phyloP scores from a whole-genome alignment of 371 early-diverging fungal species.

The Coemansia sp. region DNA sequence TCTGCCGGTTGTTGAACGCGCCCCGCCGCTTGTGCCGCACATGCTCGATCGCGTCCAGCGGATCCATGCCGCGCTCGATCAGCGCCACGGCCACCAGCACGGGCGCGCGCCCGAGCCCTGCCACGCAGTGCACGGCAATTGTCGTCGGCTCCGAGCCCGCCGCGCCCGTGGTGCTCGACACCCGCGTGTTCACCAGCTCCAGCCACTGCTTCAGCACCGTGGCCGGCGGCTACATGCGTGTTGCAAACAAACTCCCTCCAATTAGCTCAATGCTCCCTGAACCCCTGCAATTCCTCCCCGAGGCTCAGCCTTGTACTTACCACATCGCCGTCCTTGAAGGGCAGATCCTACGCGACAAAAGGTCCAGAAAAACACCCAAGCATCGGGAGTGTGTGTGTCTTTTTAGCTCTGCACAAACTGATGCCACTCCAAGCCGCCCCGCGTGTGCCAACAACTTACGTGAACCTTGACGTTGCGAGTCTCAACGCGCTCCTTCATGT shows the following conservation, averaged over 20 bases:
- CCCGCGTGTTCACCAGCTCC: conserved; percentile 55
- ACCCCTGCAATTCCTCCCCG: no score
- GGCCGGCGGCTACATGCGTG: conserved; percentile 62
- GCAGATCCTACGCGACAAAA: conserved; percentile 53
- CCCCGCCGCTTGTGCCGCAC: conserved; percentile 76
- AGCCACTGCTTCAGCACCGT: conserved; percentile 72
- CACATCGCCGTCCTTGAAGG: conserved; percentile 80
- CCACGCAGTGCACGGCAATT: conserved; percentile 85
- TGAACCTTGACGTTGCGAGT: conserved; percentile 74
- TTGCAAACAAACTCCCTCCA: not conserved
- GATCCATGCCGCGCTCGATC: conserved; percentile 78
- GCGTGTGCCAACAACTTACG: conserved; percentile 28
- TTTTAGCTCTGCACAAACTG: not conserved
- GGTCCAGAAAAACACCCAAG: no score
- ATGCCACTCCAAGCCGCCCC: no score
- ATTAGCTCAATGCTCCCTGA: no score
- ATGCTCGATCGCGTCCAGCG: conserved; percentile 75
- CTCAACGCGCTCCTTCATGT: conserved; percentile 62
- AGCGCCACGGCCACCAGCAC: conserved; percentile 70
- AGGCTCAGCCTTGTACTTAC: conserved; percentile 33
- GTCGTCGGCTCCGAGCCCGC: conserved; percentile 50
- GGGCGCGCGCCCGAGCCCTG: conserved; percentile 72
- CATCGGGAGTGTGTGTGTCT: not conserved
- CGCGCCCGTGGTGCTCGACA: conserved; percentile 1
- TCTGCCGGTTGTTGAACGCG: conserved; percentile 79